Evolutionary conservation across 495 filamentous ascomycete species (phyloP), one percentile per base, ranked within the genome.

Genomic region (Astrocystis sublimbata): DNA sequence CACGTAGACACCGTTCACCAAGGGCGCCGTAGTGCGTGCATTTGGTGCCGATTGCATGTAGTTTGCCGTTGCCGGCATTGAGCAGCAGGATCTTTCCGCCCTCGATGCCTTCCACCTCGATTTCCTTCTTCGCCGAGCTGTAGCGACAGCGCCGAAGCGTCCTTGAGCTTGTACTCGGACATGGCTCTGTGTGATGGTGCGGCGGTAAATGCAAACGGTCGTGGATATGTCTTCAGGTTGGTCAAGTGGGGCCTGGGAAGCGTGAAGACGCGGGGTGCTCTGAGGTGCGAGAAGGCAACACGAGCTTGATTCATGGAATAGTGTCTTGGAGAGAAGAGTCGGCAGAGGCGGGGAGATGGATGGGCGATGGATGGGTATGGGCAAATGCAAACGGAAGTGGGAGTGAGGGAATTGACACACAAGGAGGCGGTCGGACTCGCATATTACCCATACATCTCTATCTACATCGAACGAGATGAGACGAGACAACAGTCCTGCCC

Each of bases 21-120:
- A 77, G 6, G 94, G 93, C 94, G 4, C 78, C 92, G 72, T 93
- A 97, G 82, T 97, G 94, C 7, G 96, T 96, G 76, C 94, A 98
- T 51, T 87, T 91, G n/a, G 91, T 78, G 35, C 89, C 92, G 60
- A 93, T 69, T 21, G 93, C 94, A 70, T 92, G 86, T 33, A 91
- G 78, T 60, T 88, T 82, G 61, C 53, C 70, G 42, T 43, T 67
- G 46, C 84, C 87, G 17, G 89, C 78, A 65, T 92, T 93, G 53
- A 93, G 77, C 9, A 98, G 79, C 9, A 98, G 79, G 0, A 98
- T 87, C 74, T 97, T 98, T 30, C 84, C 92, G 17, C 85, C 89
- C 46, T 88, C 83, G 41, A 98, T 79, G 0, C 93, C 94, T 65
- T 98, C 93, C 0, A 98, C 87, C 67, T 96, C 92, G 9, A 83